Percentiles rank a stretch among this genome's conserved stretches.
Conservation (phyloP, 139 green algal species). For the Closterium sp. region DNA sequence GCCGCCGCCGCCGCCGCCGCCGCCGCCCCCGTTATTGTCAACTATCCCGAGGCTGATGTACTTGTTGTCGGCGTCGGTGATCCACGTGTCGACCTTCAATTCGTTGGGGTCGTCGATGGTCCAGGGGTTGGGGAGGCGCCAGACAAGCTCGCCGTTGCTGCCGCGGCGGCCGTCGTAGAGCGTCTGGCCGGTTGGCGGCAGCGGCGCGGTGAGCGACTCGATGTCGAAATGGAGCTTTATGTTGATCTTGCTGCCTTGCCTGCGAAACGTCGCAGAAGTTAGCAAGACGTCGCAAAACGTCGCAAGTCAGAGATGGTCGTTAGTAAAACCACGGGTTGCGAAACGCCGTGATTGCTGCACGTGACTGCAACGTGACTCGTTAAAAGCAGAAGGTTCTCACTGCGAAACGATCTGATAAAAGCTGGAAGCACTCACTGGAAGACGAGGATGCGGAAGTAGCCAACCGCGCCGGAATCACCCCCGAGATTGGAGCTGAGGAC, state of each 20-base stretch:
- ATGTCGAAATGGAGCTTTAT: not conserved
- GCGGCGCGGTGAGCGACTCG: not conserved
- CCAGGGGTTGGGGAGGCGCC: not conserved
- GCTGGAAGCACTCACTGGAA: not conserved
- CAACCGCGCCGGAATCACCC: not conserved
- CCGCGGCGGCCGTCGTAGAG: not conserved
- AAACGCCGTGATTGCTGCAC: too few species aligned
- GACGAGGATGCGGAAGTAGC: not conserved
- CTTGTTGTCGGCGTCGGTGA: not conserved
- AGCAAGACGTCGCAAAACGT: not conserved
- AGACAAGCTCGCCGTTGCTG: not conserved
- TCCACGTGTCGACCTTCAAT: not conserved
- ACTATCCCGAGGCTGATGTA: not conserved
- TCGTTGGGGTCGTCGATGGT: not conserved
- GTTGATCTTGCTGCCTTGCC: not conserved
- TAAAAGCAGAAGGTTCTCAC: not conserved
- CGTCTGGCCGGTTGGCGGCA: not conserved
- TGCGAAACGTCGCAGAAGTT: not conserved
- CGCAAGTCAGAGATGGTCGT: not conserved
- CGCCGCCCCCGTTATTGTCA: not conserved
- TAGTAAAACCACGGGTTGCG: not conserved
- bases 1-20: too few species aligned
- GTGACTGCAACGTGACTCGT: not conserved
- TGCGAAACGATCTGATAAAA: not conserved
- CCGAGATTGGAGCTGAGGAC: not conserved